Evolutionary conservation across 192 early-diverging fungal species (phyloP).

Genomic region (Entrophospora sp.): DNA sequence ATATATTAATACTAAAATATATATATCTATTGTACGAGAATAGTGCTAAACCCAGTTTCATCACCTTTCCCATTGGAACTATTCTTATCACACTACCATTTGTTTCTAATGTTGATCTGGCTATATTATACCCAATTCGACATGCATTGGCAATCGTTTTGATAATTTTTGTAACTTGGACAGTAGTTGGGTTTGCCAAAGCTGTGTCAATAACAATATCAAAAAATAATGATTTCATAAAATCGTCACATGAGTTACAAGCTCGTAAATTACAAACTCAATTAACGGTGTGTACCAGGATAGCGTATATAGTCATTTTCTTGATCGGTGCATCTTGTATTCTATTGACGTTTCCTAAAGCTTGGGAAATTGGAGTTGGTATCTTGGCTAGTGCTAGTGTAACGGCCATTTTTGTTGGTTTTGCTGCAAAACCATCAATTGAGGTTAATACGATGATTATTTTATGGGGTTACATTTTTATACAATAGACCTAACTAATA

Average conservation of each 20-base stretch:
- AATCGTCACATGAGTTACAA: conserved; percentile 19
- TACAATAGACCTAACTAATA: not conserved
- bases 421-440: conserved; percentile 32
- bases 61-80: conserved; percentile 28
- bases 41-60: conserved; percentile 29
- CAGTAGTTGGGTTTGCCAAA: conserved; percentile 30
- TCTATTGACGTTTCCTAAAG: conserved; percentile 33
- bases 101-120: conserved; percentile 18
- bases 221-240: conserved; percentile 19
- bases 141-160: conserved; percentile 29
- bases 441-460: conserved; percentile 19
- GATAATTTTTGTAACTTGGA: conserved; percentile 22
- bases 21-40: not conserved
- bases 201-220: conserved; percentile 23
- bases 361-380: conserved; percentile 31
- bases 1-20: not conserved
- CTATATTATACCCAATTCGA: conserved; percentile 21
- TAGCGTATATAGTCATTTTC: conserved; percentile 28
- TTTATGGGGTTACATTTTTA: not conserved
- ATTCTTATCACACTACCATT: conserved; percentile 28
- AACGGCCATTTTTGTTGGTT: conserved; percentile 28
- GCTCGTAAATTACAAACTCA: conserved; percentile 29
- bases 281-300: conserved; percentile 31
- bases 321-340: conserved; percentile 24
- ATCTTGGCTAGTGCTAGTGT: conserved; percentile 36